A percentile compares a stretch with the other conserved stretches of the same genome.
These are phyloP conservation scores for Tilletia walkeri DNA, from an alignment of 1,284 basidiomycete species.

Conservation along the genomic window DNA sequence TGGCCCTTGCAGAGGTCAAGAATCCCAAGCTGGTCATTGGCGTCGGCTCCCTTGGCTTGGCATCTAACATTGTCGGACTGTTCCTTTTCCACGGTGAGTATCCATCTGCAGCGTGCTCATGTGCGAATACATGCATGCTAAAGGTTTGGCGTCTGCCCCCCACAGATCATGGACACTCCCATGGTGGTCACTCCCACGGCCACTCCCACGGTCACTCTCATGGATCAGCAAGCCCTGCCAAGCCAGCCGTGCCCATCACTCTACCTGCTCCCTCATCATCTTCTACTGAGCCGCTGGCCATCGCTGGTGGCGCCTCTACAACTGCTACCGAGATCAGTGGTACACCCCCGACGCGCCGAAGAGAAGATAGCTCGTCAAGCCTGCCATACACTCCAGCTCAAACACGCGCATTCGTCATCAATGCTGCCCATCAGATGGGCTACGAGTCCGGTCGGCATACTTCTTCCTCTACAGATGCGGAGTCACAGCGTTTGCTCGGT, in stretches of 20 bases:
- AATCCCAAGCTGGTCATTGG: constrained; percentile 78
- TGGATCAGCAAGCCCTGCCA: not conserved
- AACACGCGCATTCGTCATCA: constrained; percentile 81
- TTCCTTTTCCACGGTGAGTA: constrained; percentile 80
- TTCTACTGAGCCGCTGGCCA: constrained; percentile 5
- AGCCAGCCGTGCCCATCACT: not conserved
- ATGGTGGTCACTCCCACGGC: constrained; percentile 56
- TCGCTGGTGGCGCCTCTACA: not conserved
- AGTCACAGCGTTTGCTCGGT: not conserved
- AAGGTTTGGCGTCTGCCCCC: not conserved
- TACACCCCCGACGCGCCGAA: constrained; percentile 25
- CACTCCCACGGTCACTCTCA: constrained; percentile 19
- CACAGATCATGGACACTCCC: constrained; percentile 65
- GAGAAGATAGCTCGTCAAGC: constrained; percentile 37
- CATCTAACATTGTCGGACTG: constrained; percentile 87
- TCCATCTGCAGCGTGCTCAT: not conserved
- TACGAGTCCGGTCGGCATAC: constrained; percentile 33
- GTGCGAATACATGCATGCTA: not conserved
- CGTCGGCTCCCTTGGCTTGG: constrained; percentile 83
- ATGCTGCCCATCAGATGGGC: constrained; percentile 76
- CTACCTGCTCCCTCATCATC: not conserved
- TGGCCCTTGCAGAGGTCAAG: constrained; percentile 74
- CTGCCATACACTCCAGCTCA: constrained; percentile 83
- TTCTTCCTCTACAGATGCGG: not conserved
- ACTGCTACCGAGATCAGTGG: constrained; percentile 8